These are phyloP conservation scores for Marasmius tenuissimus DNA, from an alignment of 1,284 basidiomycete species.

Conservation along the genomic window DNA sequence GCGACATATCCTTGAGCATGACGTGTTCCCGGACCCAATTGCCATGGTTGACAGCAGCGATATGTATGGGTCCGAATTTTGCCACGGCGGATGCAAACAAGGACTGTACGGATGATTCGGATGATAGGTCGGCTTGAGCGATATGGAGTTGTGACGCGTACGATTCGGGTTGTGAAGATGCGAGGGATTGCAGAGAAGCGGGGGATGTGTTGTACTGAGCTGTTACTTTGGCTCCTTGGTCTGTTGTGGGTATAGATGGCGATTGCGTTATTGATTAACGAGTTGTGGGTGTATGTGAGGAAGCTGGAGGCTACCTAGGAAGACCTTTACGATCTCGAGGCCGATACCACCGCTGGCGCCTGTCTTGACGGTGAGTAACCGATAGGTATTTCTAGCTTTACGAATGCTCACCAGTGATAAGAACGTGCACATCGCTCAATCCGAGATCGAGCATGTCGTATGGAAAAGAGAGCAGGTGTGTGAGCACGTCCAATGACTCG, in stretches of 20 bases:
- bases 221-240: constrained; percentile 67
- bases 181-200: constrained; percentile 45
- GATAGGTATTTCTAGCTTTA: background rate
- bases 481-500: no score
- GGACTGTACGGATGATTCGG: constrained; percentile 48
- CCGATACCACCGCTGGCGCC: constrained; percentile 1
- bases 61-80: constrained; percentile 51
- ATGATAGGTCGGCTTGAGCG: constrained; percentile 57
- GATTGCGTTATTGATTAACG: no score
- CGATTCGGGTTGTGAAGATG: constrained; percentile 29
- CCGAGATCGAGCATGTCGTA: background rate
- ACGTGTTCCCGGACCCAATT: constrained; percentile 48
- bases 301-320: background rate
- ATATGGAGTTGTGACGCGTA: constrained; percentile 34
- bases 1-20: constrained; percentile 57
- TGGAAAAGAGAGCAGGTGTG: background rate
- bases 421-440: background rate
- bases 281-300: background rate
- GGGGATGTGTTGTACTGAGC: constrained; percentile 69
- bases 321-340: background rate
- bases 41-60: constrained; percentile 66
- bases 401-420: background rate
- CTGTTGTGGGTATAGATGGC: constrained; percentile 29
- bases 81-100: constrained; percentile 40
- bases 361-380: background rate